Evolutionary conservation across 352 stramenopile species (phyloP).

Genomic region (Phytophthora fragariae): DNA sequence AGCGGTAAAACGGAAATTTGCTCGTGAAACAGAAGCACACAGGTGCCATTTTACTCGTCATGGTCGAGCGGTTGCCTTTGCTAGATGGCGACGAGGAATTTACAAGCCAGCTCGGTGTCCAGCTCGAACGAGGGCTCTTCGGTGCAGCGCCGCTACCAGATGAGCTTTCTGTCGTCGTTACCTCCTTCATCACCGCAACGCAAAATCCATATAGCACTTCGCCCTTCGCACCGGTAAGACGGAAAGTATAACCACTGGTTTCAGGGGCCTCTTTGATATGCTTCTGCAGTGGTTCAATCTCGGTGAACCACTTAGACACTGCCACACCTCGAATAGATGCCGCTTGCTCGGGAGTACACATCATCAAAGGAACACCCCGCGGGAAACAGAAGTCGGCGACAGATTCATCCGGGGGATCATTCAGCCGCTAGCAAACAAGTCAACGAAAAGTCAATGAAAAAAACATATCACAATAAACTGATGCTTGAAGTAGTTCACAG

Average conservation of each 20-base stretch:
- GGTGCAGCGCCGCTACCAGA: constrained; percentile 1
- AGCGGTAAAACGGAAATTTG: constrained; percentile 90
- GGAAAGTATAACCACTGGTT: constrained; percentile 83
- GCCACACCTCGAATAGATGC: constrained; percentile 54
- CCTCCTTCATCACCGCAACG: constrained; percentile 65
- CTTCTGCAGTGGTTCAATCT: constrained; percentile 64
- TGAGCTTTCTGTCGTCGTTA: constrained; percentile 25
- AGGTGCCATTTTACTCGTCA: constrained; percentile 54
- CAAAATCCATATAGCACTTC: constrained; percentile 87
- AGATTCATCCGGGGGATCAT: constrained; percentile 51
- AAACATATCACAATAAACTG: background rate
- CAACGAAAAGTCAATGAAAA: constrained; percentile 10
- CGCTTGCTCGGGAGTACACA: constrained; percentile 65
- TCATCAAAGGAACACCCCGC: constrained; percentile 65
- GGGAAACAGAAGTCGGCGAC: constrained; percentile 88
- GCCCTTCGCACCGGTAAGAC: constrained; percentile 84
- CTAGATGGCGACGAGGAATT: constrained; percentile 21
- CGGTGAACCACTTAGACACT: constrained; percentile 78
- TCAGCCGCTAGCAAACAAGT: constrained; percentile 33
- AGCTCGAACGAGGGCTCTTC: constrained; percentile 31
- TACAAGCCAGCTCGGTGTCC: constrained; percentile 24
- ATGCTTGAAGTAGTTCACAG: background rate
- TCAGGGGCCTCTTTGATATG: constrained; percentile 69
- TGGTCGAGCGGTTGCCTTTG: constrained; percentile 18
- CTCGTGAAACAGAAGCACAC: constrained; percentile 88